Conservation (phyloP, 2,329 filamentous ascomycete genomes). For the Hymenoscyphus fructigenus region DNA sequence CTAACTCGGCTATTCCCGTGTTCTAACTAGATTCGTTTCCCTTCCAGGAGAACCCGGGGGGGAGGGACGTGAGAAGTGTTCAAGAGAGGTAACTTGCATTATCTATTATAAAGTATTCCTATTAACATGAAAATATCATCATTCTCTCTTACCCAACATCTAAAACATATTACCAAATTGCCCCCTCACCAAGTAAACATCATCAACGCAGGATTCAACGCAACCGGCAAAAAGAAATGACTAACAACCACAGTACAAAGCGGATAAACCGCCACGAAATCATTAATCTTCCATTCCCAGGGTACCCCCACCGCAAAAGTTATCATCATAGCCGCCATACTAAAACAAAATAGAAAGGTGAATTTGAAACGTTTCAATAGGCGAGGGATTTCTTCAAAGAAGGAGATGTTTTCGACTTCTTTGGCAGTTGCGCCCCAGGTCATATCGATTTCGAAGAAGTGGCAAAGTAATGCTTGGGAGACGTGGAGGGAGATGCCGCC, state of each 20-base stretch:
- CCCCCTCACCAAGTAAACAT: conserved; percentile 53
- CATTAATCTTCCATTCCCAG: conserved; percentile 27
- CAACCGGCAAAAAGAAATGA: conserved; percentile 59
- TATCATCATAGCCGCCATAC: conserved; percentile 48
- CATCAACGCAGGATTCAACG: conserved; percentile 64
- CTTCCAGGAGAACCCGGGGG: too few species aligned
- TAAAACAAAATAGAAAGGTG: conserved; percentile 52
- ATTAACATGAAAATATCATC: too few species aligned
- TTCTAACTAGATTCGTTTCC: too few species aligned
- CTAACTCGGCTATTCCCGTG: too few species aligned
- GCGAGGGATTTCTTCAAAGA: conserved; percentile 38
- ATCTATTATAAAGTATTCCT: too few species aligned
- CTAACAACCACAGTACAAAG: conserved; percentile 50
- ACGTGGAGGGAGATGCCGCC: conserved; percentile 78
- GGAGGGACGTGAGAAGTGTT: too few species aligned
- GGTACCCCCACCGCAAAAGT: conserved; percentile 40
- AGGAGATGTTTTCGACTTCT: conserved; percentile 56
- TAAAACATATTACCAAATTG: too few species aligned
- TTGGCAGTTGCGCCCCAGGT: conserved; percentile 80
- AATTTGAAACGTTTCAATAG: conserved; percentile 56
- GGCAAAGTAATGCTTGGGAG: conserved; percentile 71
- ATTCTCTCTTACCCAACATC: too few species aligned
- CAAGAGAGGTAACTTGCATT: too few species aligned
- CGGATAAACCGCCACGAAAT: conserved; percentile 61
- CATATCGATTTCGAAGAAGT: conserved; percentile 84